These are phyloP conservation scores for Synchytrium microbalum DNA, from an alignment of 371 early-diverging fungal species.

Conservation along the genomic window DNA sequence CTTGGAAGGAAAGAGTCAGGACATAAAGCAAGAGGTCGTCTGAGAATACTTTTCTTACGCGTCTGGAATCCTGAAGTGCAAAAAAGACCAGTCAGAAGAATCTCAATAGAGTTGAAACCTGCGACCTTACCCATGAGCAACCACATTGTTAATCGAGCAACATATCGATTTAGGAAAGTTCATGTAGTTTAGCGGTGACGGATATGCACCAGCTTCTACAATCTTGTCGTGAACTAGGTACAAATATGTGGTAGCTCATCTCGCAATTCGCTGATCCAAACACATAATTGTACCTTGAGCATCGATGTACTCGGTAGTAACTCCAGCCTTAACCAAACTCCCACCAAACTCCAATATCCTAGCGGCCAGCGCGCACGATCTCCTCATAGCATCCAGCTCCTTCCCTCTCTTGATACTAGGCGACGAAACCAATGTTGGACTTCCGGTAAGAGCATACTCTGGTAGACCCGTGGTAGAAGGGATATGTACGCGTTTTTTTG, in stretches of 20 bases:
- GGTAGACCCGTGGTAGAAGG: too few relatives aligned
- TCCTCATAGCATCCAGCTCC: too few relatives aligned
- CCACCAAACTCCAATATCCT: slow-evolving; percentile 50
- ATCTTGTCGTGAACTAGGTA: slow-evolving; percentile 56
- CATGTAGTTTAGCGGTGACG: slow-evolving; percentile 78
- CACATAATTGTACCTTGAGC: slow-evolving; percentile 19
- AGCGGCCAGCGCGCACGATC: slow-evolving; percentile 44
- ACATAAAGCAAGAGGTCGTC: slow-evolving; percentile 8
- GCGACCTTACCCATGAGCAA: slow-evolving; percentile 66
- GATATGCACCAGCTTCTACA: slow-evolving; percentile 63
- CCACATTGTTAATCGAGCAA: slow-evolving; percentile 72
- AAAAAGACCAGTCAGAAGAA: background rate
- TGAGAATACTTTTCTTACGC: slow-evolving; percentile 29
- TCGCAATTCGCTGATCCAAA: slow-evolving; percentile 1
- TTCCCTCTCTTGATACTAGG: too few relatives aligned
- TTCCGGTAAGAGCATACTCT: too few relatives aligned
- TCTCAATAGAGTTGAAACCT: background rate
- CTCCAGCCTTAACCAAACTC: slow-evolving; percentile 45
- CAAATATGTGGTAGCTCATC: background rate
- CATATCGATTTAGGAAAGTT: slow-evolving; percentile 75
- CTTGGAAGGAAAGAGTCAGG: slow-evolving; percentile 15
- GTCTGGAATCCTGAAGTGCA: slow-evolving; percentile 59
- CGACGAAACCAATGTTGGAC: too few relatives aligned
- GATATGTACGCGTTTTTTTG: too few relatives aligned
- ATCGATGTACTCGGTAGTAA: slow-evolving; percentile 71